These are phyloP conservation scores for Fusarium odoratissimum DNA, from an alignment of 2,329 filamentous ascomycete species.

Conservation along the genomic window DNA sequence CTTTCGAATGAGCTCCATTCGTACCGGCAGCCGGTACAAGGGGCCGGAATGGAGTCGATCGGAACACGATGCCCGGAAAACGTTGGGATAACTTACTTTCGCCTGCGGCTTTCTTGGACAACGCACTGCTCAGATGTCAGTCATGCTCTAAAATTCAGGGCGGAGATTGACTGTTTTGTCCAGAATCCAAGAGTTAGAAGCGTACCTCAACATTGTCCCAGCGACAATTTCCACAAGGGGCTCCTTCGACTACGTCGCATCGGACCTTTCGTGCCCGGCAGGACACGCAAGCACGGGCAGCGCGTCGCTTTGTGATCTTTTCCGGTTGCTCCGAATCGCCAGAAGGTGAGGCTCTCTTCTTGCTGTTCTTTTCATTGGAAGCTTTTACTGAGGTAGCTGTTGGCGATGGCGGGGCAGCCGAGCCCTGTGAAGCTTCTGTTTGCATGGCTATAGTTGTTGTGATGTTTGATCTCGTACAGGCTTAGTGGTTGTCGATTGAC, in stretches of 20 bases:
- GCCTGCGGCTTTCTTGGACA: slow-evolving; percentile 83
- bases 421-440: slow-evolving; percentile 41
- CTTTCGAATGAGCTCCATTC: slow-evolving; percentile 22
- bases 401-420: slow-evolving; percentile 46
- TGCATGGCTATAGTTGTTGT: slow-evolving; percentile 34
- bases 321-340: slow-evolving; percentile 49
- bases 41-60: slow-evolving; percentile 14
- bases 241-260: slow-evolving; percentile 91
- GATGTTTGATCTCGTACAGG: neutral
- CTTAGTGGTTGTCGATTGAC: neutral
- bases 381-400: slow-evolving; percentile 45
- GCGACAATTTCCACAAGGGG: slow-evolving; percentile 88
- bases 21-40: slow-evolving; percentile 5
- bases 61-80: slow-evolving; percentile 15
- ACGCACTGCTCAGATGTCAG: slow-evolving; percentile 62
- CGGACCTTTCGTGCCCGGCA: slow-evolving; percentile 91
- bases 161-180: slow-evolving; percentile 7
- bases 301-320: slow-evolving; percentile 78
- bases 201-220: slow-evolving; percentile 77
- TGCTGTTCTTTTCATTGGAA: slow-evolving; percentile 46
- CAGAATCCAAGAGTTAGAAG: slow-evolving; percentile 8
- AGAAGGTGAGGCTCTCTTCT: slow-evolving; percentile 50
- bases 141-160: slow-evolving; percentile 19
- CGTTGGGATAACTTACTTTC: slow-evolving; percentile 73
- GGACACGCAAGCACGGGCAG: slow-evolving; percentile 90